These are phyloP conservation scores for Dichotomopilus funicola DNA, from an alignment of 2,329 filamentous ascomycete species.

Conservation along the genomic window DNA sequence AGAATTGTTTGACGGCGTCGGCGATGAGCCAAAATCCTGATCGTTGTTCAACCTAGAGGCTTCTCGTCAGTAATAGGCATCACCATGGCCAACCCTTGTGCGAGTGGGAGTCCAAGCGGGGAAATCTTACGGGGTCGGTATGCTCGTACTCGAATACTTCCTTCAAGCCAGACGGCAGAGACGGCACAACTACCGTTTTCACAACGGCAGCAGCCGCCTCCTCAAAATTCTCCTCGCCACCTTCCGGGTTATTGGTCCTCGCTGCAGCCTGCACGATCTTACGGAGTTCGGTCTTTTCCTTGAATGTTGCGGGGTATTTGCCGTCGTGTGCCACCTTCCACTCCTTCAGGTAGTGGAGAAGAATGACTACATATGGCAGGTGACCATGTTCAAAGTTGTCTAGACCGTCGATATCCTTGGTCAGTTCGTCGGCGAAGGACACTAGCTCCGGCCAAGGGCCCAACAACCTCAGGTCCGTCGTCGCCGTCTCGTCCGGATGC, in stretches of 20 bases:
- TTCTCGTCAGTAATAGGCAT: slow-evolving; percentile 13
- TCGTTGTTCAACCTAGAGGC: slow-evolving; percentile 33
- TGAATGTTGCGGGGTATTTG: slow-evolving; percentile 63
- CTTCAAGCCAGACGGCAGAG: slow-evolving; percentile 61
- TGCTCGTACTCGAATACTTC: slow-evolving; percentile 69
- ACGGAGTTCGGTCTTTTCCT: slow-evolving; percentile 80
- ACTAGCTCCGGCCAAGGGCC: slow-evolving; percentile 79
- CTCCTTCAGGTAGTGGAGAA: slow-evolving; percentile 72
- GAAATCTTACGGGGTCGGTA: slow-evolving; percentile 45
- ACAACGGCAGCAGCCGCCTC: slow-evolving; percentile 83
- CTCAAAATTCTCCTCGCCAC: slow-evolving; percentile 93
- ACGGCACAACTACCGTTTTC: slow-evolving; percentile 69
- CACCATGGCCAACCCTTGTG: background rate
- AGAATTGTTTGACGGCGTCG: slow-evolving; percentile 70
- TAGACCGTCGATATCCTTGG: slow-evolving; percentile 61
- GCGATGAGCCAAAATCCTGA: slow-evolving; percentile 85
- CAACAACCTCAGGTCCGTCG: slow-evolving; percentile 75
- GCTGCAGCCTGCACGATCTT: slow-evolving; percentile 60
- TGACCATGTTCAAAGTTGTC: slow-evolving; percentile 82
- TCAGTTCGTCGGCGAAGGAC: slow-evolving; percentile 60
- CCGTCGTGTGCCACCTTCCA: slow-evolving; percentile 72
- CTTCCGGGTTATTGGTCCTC: slow-evolving; percentile 69
- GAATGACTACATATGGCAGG: slow-evolving; percentile 75
- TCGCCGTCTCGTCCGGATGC: slow-evolving; percentile 81
- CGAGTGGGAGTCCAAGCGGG: background rate